Base-by-base conservation (phyloP, 345 rosid genomes). In the Eucalyptus guilfoylei region DNA sequence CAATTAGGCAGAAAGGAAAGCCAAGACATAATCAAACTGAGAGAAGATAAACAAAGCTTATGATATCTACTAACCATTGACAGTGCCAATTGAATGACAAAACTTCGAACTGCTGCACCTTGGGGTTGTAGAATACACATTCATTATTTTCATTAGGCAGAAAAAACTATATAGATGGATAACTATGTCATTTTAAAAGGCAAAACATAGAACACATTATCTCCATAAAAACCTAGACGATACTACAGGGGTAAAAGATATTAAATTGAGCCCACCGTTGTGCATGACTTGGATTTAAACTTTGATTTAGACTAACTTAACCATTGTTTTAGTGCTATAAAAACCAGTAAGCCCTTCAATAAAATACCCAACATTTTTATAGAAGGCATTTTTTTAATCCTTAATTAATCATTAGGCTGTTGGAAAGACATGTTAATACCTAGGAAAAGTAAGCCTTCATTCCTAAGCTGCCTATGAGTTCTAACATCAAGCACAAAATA, bases 1-100 rank as follows among this genome's bases (percentile, higher is more conserved):
- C 72, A 11, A 80, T 49, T 30, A 47, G 87, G 62, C 28, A 14
- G 37, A 85, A 62, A 30, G 34, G 34, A 85, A 85, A 5, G 11
- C 49, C 50, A 86, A 15, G 11, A 37, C 40, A 49, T 13, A 45
- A 49, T 86, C 87, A 47, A 49, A 44, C 37, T 60, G 32, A 7
- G 16, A 87, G 30, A 15, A 2, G 13, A 45, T 15, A 58, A 55
- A 40, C 9, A 86, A 12, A 54, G 81, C 81, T 90, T 90, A 89
- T 30, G 91, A 87, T 86, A 15, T 81, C 62, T 88, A 91, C 95
- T 88, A 92, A 96, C 99, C 98, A 98, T 89, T 86, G 98, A 92
- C 89, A 98, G 96, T 90, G 99, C 99, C 89, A 97, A 91, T 85
- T 92, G 98, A 91, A 98, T 96, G 34, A 98, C 94, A 91, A 93